phyloP scores from a whole-genome alignment of 139 green algal genomes.

The Tetratostichococcus sp. region DNA sequence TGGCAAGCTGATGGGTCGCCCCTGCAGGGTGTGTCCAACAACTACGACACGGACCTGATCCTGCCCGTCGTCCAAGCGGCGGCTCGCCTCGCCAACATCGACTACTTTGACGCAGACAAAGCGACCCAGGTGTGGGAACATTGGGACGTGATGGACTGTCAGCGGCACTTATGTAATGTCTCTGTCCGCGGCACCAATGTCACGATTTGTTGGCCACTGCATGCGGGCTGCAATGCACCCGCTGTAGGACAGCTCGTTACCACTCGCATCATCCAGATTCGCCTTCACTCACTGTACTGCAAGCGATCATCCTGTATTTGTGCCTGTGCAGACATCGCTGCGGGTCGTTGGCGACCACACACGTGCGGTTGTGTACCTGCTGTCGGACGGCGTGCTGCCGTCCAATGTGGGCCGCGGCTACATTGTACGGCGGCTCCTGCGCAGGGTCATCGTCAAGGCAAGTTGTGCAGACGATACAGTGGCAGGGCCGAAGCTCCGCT shows the following conservation, averaged over 20 bases:
- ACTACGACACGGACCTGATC: conserved; percentile 96
- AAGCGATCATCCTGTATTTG: not conserved
- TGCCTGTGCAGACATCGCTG: not conserved
- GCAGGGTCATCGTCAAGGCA: conserved; percentile 78
- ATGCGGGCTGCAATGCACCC: too few relatives aligned
- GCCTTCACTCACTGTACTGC: conserved; percentile 66
- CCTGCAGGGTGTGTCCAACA: conserved; percentile 79
- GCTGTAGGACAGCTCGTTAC: too few relatives aligned
- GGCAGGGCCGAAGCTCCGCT: not conserved
- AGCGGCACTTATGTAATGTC: too few relatives aligned
- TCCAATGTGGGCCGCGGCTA: conserved; percentile 90
- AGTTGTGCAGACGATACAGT: not conserved
- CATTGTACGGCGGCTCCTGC: conserved; percentile 78
- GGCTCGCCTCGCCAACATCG: conserved; percentile 55
- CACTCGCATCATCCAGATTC: too few relatives aligned
- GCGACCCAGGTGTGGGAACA: too few relatives aligned
- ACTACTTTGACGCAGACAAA: conserved; percentile 55
- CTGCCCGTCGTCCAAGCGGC: conserved; percentile 78
- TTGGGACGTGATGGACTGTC: too few relatives aligned
- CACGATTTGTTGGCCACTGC: too few relatives aligned
- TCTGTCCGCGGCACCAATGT: too few relatives aligned
- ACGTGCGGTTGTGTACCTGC: conserved; percentile 77
- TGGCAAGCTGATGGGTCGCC: too few relatives aligned
- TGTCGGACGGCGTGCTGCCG: conserved; percentile 79
- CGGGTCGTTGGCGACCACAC: conserved; percentile 84